These are phyloP conservation scores for Bimuria novae-zelandiae DNA, from an alignment of 2,329 filamentous ascomycete species.

Conservation along the genomic window DNA sequence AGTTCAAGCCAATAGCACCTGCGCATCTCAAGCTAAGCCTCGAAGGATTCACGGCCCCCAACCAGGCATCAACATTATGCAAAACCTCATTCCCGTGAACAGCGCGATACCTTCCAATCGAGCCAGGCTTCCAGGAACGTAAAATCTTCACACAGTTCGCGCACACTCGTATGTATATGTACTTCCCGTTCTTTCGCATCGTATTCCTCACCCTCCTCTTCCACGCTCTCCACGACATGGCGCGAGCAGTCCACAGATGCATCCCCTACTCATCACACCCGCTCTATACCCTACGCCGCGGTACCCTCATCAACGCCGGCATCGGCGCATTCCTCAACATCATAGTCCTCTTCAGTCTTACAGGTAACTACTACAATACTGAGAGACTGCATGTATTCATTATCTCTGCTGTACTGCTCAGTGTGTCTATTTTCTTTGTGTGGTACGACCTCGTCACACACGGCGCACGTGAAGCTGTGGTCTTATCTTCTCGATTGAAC, in stretches of 20 bases:
- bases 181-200: not conserved
- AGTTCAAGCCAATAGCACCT: not conserved
- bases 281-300: conserved; percentile 11
- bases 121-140: no score
- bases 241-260: not conserved
- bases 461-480: not conserved
- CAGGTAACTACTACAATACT: not conserved
- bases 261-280: conserved; percentile 18
- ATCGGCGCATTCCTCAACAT: conserved; percentile 12
- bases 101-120: no score
- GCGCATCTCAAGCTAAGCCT: not conserved
- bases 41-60: not conserved
- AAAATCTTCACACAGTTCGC: no score
- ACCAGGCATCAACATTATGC: not conserved
- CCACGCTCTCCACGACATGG: no score
- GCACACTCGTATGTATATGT: no score
- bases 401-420: conserved; percentile 7
- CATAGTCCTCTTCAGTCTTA: not conserved
- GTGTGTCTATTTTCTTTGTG: conserved; percentile 2
- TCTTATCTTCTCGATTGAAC: not conserved
- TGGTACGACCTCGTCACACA: conserved; percentile 13
- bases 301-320: conserved; percentile 4
- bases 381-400: conserved; percentile 8
- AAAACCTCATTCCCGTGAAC: not conserved
- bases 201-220: not conserved